Evolutionary conservation across 352 stramenopile genomes (phyloP).

Genomic region (Globisporangium ultimum): DNA sequence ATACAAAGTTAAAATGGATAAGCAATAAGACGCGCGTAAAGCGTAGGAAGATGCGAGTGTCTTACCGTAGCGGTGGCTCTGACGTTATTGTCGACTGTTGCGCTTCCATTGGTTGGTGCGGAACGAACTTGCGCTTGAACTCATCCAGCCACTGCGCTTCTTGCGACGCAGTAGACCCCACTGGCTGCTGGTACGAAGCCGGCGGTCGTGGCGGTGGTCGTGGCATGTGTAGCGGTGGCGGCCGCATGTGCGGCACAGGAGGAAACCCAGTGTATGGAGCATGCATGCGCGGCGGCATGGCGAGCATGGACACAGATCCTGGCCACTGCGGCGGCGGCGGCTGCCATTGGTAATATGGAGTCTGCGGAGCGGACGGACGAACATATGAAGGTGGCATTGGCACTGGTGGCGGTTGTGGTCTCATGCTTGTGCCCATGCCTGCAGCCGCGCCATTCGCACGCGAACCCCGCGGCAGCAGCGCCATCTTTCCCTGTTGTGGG

Average conservation of each 20-base stretch:
- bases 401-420: too few species aligned
- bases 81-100: not conserved
- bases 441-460: too few species aligned
- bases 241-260: not conserved
- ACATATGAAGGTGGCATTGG: too few species aligned
- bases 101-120: not conserved
- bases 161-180: not conserved
- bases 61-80: slow-evolving; percentile 8
- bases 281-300: not conserved
- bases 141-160: slow-evolving; percentile 12
- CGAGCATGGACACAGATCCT: not conserved
- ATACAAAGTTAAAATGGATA: not conserved
- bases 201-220: slow-evolving; percentile 3
- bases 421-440: too few species aligned
- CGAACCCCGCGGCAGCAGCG: too few species aligned
- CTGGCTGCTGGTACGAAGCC: not conserved
- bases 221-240: slow-evolving; percentile 4
- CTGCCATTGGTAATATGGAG: not conserved
- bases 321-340: not conserved
- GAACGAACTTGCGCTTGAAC: slow-evolving; percentile 9
- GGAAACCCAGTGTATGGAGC: not conserved
- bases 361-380: not conserved
- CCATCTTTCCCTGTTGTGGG: too few species aligned
- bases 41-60: too few species aligned
- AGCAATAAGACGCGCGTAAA: not conserved